A percentile compares a stretch with the other conserved stretches of the same genome.
Evolutionary conservation across 2,329 filamentous ascomycete species (phyloP).

Genomic region (Colletotrichum chlorophyti): DNA sequence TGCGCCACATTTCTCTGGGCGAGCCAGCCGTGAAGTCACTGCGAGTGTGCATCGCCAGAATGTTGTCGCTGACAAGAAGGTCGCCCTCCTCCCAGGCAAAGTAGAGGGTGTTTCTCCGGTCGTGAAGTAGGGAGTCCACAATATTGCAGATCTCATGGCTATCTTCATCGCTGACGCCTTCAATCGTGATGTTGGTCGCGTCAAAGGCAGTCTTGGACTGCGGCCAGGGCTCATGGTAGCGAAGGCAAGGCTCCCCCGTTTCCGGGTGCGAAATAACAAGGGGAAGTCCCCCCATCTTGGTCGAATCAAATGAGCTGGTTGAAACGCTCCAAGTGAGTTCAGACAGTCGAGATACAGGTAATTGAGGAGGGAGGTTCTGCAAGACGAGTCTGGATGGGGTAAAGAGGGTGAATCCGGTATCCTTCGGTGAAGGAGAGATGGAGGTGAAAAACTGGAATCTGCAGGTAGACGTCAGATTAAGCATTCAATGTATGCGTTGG

Average conservation of each 20-base stretch:
- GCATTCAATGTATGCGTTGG: too few relatives aligned
- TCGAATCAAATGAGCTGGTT: slow-evolving; percentile 54
- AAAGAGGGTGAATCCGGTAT: slow-evolving; percentile 62
- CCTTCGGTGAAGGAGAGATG: slow-evolving; percentile 51
- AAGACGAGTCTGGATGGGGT: slow-evolving; percentile 58
- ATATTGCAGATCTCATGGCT: slow-evolving; percentile 44
- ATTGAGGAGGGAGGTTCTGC: slow-evolving; percentile 47
- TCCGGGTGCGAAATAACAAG: slow-evolving; percentile 53
- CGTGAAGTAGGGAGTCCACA: slow-evolving; percentile 52
- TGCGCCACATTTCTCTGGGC: slow-evolving; percentile 56
- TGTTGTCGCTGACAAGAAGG: slow-evolving; percentile 59
- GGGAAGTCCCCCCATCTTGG: slow-evolving; percentile 49
- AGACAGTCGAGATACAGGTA: slow-evolving; percentile 44
- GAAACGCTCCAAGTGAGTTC: slow-evolving; percentile 55
- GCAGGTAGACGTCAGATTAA: too few relatives aligned
- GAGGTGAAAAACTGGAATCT: slow-evolving; percentile 61
- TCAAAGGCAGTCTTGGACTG: slow-evolving; percentile 58
- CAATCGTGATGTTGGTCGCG: slow-evolving; percentile 50
- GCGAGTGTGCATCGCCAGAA: slow-evolving; percentile 55
- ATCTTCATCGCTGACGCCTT: slow-evolving; percentile 40
- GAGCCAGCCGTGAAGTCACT: slow-evolving; percentile 51
- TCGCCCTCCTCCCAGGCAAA: slow-evolving; percentile 63
- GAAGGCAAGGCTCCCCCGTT: slow-evolving; percentile 54
- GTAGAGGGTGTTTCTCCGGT: slow-evolving; percentile 56
- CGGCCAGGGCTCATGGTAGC: slow-evolving; percentile 63